Evolutionary conservation across 768 basidiomycete species (phyloP), one percentile per base, ranked within the genome.

Genomic region (Saitozyma podzolica): DNA sequence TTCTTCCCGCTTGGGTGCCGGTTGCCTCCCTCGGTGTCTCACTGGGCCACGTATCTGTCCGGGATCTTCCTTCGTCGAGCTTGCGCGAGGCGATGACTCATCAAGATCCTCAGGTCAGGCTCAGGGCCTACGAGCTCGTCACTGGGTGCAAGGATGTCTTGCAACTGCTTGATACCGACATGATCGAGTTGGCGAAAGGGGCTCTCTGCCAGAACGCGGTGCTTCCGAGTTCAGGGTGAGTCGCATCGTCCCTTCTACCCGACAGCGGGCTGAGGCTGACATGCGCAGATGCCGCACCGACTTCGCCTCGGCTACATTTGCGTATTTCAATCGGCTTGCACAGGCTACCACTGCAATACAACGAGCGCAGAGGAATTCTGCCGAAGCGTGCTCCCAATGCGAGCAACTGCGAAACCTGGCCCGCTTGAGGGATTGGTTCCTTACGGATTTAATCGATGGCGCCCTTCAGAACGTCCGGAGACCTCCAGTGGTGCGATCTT

Each of bases 21-120:
- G 60, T 76, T 7, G 72, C 75, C 29, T 70, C 75, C 4, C 19
- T 68, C 3, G 70, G 69, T 8, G 62, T 76, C 3, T 59, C 68
- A 14, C 45, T 50, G 6, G 64, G 62, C 7, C 47, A 59, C 0
- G n/a, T 72, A 7, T 43, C 47, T 9, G 48, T 76, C 37, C 47
- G 40, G 4, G 62, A 66, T 19, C 43, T 76, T 9, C 67, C 72
- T 10, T 19, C 9, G 39, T 17, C 58, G 16, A 59, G 57, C 9
- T 40, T 76, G 17, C 37, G 61, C 9, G 60, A 61, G 20, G 72
- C 66, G 4, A 57, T 72, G 5, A n/a, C 50, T 2, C 70, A 73
- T 56, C 65, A 52, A 41, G 72, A 73, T 39, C 51, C 58, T 8
- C 62, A 63, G 40, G 63, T 76, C 29, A 65, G 72, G 40, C 37